Evolutionary conservation across 805 yeast genomes (phyloP).

Genomic region (Candida coleopterorum): DNA sequence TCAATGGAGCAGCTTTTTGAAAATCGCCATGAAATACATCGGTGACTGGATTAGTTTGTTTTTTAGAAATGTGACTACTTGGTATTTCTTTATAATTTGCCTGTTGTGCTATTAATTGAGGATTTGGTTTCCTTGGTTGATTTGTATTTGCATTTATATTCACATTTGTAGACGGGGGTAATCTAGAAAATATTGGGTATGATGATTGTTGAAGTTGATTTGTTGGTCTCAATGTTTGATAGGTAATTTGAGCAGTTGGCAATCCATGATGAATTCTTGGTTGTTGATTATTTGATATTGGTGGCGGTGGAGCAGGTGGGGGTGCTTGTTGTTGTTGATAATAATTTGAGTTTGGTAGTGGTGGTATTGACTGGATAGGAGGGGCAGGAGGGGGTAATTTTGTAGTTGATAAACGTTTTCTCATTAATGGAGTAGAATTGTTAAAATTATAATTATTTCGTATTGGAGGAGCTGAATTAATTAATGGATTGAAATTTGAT

Average conservation of each 20-base stretch:
- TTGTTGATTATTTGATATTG: not conserved
- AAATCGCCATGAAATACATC: slow-evolving; percentile 48
- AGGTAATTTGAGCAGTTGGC: slow-evolving; percentile 9
- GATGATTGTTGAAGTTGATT: not conserved
- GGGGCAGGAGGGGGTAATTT: no score
- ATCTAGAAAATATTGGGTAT: no score
- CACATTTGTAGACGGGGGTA: no score
- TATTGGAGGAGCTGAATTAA: slow-evolving; percentile 35
- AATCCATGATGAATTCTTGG: not conserved
- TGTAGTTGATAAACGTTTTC: no score
- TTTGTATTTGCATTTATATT: not conserved
- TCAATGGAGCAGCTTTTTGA: slow-evolving; percentile 43
- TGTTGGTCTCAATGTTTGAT: slow-evolving; percentile 6
- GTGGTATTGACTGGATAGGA: no score
- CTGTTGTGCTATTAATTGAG: not conserved
- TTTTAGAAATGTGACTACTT: no score
- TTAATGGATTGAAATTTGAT: slow-evolving; percentile 13
- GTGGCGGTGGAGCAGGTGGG: not conserved
- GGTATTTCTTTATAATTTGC: not conserved
- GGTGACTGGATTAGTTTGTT: slow-evolving; percentile 23
- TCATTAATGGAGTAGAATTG: no score
- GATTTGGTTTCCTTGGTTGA: not conserved
- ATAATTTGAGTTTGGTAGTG: slow-evolving; percentile 3
- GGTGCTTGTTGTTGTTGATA: not conserved
- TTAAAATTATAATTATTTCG: no score